Base-by-base conservation (phyloP, 768 basidiomycete species). In the Rhizopogon salebrosus region DNA sequence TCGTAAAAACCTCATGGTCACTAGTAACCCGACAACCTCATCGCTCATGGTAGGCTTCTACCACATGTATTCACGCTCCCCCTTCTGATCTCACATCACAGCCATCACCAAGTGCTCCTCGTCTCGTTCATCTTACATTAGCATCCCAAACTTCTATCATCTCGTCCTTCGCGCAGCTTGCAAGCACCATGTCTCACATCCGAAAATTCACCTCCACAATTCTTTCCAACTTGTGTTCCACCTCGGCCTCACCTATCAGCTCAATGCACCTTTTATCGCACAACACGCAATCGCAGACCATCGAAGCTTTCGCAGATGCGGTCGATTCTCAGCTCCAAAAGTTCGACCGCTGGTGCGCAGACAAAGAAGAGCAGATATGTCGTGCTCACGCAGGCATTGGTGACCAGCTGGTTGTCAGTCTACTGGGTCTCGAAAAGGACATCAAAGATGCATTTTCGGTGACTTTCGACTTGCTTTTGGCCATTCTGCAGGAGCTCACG, bases 221-320 rank as follows among this genome's bases (percentile, higher is more conserved):
- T 40, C 75, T 82, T 46, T 63, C 73, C 11, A 66, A 69, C 7
- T 56, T 57, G n/a, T 58, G 54, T 23, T 20, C 50, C 1, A 29
- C 45, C 35, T 54, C 56, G 14, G 53, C 57, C 63, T 63, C 54
- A 6, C 55, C 60, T 8, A 54, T 67, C 26, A 66, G 58, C 3
- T 56, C 60, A 8, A 51, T 34, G 41, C 59, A 48, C 36, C 48
- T 71, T 41, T 55, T 70, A 27, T 57, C 60, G 29, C 62, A 63
- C 29, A 59, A 41, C 45, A 55, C 55, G 52, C 41, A 58, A 9
- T 81, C 83, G 9, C 78, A 77, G 29, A 90, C 87, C 0, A 68
- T 89, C n/a, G 88, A 92, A 64, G 91, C 91, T 0, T 91, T 91
- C 62, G 80, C 86, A 1, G 88, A 91, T 51, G 89, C 88, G 0